Evolutionary conservation across 148 eudicot species (phyloP), one percentile per base, ranked within the genome.

Genomic region (Silene uniflora): DNA sequence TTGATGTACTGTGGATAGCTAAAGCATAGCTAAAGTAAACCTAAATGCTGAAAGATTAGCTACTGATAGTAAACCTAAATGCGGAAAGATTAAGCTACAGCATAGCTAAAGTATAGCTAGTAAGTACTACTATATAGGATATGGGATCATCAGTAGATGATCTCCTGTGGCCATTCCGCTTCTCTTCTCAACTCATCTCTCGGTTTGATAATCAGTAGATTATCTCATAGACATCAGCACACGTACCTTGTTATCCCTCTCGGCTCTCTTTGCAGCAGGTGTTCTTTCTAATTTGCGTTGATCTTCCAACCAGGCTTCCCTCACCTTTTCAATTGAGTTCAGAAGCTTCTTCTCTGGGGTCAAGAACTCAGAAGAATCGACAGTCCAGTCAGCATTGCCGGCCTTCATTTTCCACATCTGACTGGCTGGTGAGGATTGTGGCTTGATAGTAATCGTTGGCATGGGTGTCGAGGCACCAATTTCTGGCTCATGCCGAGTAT

Each of bases 261-360:
- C 92, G 0, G 81, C 91, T 75, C 74, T 92, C 85, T 86, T 92
- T 3, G 94, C 94, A 75, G 87, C 80, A 0, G 99, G 97, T 4
- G 93, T 89, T 18, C 81, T 80, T 84, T 89, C 81, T 60, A 84
- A 64, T 64, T 85, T 92, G 14, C 71, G 75, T 69, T 89, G 79
- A 68, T 91, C 96, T 56, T 90, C 91, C 82, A 80, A 72, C 78
- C 91, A 89, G 17, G 65, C 88, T 78, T 88, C 90, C 81, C 89
- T 90, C 67, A 95, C 98, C 19, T 80, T 81, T 44, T 95, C 94
- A 42, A 95, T 92, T 7, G 93, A 90, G 76, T 86, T 80, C 72
- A 92, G 77, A 22, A 85, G 88, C 61, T 67, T 76, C 54, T 76
- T 79, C 29, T 79, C 80, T 2, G 85, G 85, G 0, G 85, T 83